Base-by-base conservation (phyloP, 495 filamentous ascomycete species). In the Xylaria venustula region DNA sequence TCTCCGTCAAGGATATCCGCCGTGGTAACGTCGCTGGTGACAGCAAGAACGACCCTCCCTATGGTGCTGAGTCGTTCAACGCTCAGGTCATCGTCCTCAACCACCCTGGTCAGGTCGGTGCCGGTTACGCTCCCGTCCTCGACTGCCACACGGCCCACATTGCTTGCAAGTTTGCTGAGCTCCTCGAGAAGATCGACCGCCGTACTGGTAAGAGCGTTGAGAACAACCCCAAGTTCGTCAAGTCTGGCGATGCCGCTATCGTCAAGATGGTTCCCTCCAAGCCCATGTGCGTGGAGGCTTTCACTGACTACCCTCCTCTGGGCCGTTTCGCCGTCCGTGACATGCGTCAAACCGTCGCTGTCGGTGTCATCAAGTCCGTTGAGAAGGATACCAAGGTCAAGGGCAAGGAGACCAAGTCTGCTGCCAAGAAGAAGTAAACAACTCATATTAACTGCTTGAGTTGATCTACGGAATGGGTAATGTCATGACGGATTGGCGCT, bases 201-300 rank as follows among this genome's bases (percentile, higher is more conserved):
- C 94, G 94, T 91, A 98, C 95, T 74, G 94, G 94, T 78, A 98
- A 98, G 87, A 90, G 92, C 61, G 87, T 94, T 74, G 94, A 98
- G 80, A 73, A 84, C 75, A 71, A 64, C 63, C 94, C 94, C 77
- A 98, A 98, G 88, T 97, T 97, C 87, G 90, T 98, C 91, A 98
- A 98, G 90, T 97, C 93, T 71, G 94, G 94, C 89, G 94, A 98
- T 76, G 94, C 94, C 69, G 92, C 93, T 79, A 98, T 98, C 82
- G 95, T 98, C 84, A 98, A 96, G 91, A 98, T 98, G 94, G 75
- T 97, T 85, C 94, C 94, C 71, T 97, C 94, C 82, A 98, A 98
- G 92, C 94, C 94, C 74, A 98, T 98, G 94, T 98, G 94, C 82
- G 94, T 98, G 77, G 94, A 98, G 90, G 84, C 95, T 68, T 98